Conservation (phyloP, 805 yeast species). For the Millerozyma miso region DNA sequence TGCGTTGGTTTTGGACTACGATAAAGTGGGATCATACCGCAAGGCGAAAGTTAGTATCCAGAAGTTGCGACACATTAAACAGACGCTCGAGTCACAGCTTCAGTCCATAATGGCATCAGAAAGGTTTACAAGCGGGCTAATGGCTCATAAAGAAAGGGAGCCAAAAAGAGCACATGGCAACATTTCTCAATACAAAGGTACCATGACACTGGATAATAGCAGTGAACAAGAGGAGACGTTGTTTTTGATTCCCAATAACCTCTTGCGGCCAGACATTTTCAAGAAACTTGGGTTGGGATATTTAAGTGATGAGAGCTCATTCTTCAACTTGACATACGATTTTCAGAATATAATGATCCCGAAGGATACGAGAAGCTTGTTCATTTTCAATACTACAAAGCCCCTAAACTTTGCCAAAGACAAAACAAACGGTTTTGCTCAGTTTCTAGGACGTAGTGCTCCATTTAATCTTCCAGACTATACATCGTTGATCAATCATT, state of each 20-base stretch:
- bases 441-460: constrained; percentile 24
- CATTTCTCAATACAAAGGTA: too few species aligned
- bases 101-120: constrained; percentile 8
- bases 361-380: constrained; percentile 26
- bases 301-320: constrained; percentile 4
- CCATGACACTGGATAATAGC: neutral
- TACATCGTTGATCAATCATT: constrained; percentile 33
- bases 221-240: constrained; percentile 12
- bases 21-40: neutral
- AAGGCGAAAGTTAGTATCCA: constrained; percentile 5
- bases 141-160: neutral
- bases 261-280: constrained; percentile 16
- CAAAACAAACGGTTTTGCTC: constrained; percentile 14
- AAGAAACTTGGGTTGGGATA: constrained; percentile 22
- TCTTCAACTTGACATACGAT: constrained; percentile 5
- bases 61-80: constrained; percentile 8
- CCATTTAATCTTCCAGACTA: constrained; percentile 38
- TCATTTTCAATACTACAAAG: constrained; percentile 34
- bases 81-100: constrained; percentile 9
- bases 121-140: neutral
- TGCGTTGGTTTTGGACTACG: constrained; percentile 1
- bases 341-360: constrained; percentile 25
- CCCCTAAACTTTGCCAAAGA: constrained; percentile 6
- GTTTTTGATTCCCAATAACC: constrained; percentile 21
- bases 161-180: neutral